Evolutionary conservation across 176 grass and related monocot genomes (phyloP).

Genomic region (Juncus inflexus): DNA sequence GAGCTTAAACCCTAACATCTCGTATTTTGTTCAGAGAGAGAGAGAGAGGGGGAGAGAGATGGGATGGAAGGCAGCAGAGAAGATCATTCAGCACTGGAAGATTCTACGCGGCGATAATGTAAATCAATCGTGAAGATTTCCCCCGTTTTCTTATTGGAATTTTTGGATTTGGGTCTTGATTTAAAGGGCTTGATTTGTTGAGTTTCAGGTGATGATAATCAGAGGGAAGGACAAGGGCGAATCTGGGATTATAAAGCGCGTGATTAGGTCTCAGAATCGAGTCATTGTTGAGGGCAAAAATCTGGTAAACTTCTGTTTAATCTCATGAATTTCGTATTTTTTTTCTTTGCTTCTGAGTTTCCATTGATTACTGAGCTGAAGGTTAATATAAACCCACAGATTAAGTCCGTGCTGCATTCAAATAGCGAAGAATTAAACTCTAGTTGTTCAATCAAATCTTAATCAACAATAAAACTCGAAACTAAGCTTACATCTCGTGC

Average conservation of each 20-base stretch:
- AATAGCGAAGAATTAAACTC: not conserved
- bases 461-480: no score
- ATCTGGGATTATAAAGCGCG: conserved; percentile 72
- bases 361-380: not conserved
- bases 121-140: not conserved
- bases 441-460: conserved; percentile 15
- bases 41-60: conserved; percentile 19
- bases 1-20: no score
- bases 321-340: not conserved
- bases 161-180: not conserved
- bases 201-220: conserved; percentile 82
- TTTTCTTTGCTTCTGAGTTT: not conserved
- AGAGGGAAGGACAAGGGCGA: conserved; percentile 93
- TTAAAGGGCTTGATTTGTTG: not conserved
- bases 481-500: not conserved
- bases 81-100: conserved; percentile 76
- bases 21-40: no score
- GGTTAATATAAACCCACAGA: no score
- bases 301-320: conserved; percentile 39
- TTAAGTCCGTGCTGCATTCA: no score
- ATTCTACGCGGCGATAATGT: conserved; percentile 88
- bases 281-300: conserved; percentile 96
- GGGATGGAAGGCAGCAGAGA: conserved; percentile 90
- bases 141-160: not conserved
- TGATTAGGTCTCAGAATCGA: conserved; percentile 87